Conservation (phyloP, 495 filamentous ascomycete species). For the Aspergillus bridgeri region DNA sequence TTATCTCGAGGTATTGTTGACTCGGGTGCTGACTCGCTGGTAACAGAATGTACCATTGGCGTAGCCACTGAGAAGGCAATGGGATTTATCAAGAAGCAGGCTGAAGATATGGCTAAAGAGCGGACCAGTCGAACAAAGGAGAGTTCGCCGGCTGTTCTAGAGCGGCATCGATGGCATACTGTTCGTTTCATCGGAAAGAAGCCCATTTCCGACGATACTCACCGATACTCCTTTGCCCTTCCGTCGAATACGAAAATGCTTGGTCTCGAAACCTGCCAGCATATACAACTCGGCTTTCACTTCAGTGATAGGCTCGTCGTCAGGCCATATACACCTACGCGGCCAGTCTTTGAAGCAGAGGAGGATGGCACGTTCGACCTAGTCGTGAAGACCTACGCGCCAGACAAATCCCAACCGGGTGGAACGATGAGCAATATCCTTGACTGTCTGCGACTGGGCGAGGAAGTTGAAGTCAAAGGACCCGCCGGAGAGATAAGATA, state of each 20-base stretch:
- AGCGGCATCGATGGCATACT: no score
- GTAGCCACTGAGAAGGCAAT: constrained; percentile 33
- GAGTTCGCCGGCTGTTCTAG: no score
- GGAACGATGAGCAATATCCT: constrained; percentile 42
- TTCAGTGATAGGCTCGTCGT: constrained; percentile 37
- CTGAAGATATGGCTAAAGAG: constrained; percentile 23
- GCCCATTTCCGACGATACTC: constrained; percentile 34
- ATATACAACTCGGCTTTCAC: constrained; percentile 37
- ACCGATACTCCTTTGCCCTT: constrained; percentile 37
- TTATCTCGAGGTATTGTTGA: no score
- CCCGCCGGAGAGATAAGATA: constrained; percentile 44
- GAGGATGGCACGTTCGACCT: constrained; percentile 41
- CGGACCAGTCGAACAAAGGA: no score
- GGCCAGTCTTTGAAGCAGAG: constrained; percentile 31
- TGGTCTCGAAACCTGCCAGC: constrained; percentile 42
- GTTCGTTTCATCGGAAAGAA: constrained; percentile 10
- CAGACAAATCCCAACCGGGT: constrained; percentile 23
- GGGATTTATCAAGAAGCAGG: constrained; percentile 30
- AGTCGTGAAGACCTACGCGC: constrained; percentile 39
- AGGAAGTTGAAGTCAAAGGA: constrained; percentile 41
- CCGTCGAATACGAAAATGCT: constrained; percentile 30
- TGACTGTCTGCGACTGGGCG: constrained; percentile 31
- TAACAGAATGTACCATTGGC: constrained; percentile 34
- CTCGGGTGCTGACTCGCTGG: no score
- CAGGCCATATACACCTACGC: constrained; percentile 40